phyloP scores from a whole-genome alignment of 2,329 filamentous ascomycete species.

The Juglanconis oblonga region DNA sequence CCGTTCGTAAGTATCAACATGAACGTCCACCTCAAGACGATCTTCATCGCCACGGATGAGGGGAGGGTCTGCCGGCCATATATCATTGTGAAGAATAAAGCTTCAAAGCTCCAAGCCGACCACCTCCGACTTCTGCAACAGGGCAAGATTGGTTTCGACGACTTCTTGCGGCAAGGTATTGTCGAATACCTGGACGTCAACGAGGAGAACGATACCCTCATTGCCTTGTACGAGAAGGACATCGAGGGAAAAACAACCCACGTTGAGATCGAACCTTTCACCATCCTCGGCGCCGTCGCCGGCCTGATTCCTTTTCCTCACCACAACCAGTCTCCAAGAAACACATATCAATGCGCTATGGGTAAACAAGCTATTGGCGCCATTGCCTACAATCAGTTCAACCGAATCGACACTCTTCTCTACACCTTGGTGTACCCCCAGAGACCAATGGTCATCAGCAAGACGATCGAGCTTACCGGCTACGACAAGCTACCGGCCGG shows the following conservation, averaged over 20 bases:
- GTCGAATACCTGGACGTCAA: slow-evolving; percentile 98
- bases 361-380: slow-evolving; percentile 99
- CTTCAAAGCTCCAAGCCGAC: slow-evolving; percentile 73
- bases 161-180: slow-evolving; percentile 84
- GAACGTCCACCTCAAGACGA: slow-evolving; percentile 85
- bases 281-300: slow-evolving; percentile 89
- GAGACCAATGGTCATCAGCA: slow-evolving; percentile 93
- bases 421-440: slow-evolving; percentile 98
- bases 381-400: slow-evolving; percentile 97
- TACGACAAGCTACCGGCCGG: slow-evolving; percentile 97
- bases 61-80: slow-evolving; percentile 93
- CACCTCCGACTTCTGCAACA: slow-evolving; percentile 80
- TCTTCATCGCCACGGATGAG: slow-evolving; percentile 96
- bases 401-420: slow-evolving; percentile 90
- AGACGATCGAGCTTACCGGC: slow-evolving; percentile 93
- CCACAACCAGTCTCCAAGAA: slow-evolving; percentile 97
- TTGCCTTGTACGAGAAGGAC: slow-evolving; percentile 83
- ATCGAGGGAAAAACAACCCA: slow-evolving; percentile 85
- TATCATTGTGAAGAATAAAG: slow-evolving; percentile 88
- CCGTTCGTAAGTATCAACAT: slow-evolving; percentile 97
- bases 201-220: slow-evolving; percentile 94
- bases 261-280: slow-evolving; percentile 97
- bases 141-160: slow-evolving; percentile 86
- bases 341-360: slow-evolving; percentile 99
- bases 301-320: slow-evolving; percentile 97